Evolutionary conservation across 2,329 filamentous ascomycete species (phyloP), one percentile per base, ranked within the genome.

Genomic region (Stagonosporopsis cucurbitacearum): DNA sequence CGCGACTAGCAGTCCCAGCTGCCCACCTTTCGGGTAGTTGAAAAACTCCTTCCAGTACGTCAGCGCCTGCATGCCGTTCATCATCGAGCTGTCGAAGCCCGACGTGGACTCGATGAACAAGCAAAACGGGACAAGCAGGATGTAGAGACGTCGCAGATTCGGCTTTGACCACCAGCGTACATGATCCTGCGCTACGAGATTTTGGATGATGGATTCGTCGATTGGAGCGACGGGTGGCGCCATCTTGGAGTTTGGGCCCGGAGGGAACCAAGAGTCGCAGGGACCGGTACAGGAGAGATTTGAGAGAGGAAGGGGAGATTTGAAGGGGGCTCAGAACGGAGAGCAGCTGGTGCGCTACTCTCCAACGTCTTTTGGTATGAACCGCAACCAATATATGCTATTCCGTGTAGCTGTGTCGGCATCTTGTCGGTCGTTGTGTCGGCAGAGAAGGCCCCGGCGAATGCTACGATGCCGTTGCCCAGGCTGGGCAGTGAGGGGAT

Each of bases 41-140:
- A 85, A 84, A 62, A 79, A 81, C 20, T 68, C 66, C 64, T 79
- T 73, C 80, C 80, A 83, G 54, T 63, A 65, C 0, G 30, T 40
- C 11, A 73, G 46, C 4, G 70, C 67, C 57, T 73, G 69, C 60
- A 69, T 67, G n/a, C 68, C 70, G 47, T 69, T 68, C 55, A 79
- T 80, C 68, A 82, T 79, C 25, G 78, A 81, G 3, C 79, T 81
- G 63, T 85, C 84, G 62, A 86, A 86, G 0, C 84, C 84, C 4
- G 82, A 84, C 0, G 84, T 86, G 65, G 84, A 84, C 73, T 87
- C 85, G 54, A 87, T 84, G 42, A 85, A 85, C 75, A 87, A 83
- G 68, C 82, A 86, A 39, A 82, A 83, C 20, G 83, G 83, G 54
- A 87, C 83, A 45, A 88, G 78, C 56, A 84, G 72, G 6, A 87